Percentiles rank a stretch among this genome's conserved stretches.
These are phyloP conservation scores for Fomitopsis pulvina DNA, from an alignment of 768 basidiomycete genomes.

Conservation along the genomic window DNA sequence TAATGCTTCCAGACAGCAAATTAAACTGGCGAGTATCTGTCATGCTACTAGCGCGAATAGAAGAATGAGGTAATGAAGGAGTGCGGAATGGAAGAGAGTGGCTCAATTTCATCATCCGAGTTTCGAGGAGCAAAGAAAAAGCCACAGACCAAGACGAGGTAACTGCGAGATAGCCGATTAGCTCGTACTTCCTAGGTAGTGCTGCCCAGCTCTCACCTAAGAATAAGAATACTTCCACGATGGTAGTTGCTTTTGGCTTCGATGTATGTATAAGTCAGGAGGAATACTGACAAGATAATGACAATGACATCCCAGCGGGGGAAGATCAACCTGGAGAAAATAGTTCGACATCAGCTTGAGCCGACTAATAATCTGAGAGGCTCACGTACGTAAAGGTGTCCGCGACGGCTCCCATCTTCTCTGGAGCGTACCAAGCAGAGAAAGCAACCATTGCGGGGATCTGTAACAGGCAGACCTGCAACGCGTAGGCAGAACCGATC, in stretches of 20 bases:
- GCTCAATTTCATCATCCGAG: conserved; percentile 15
- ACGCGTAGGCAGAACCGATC: conserved; percentile 97
- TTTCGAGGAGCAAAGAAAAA: conserved; percentile 81
- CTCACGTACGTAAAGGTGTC: conserved; percentile 86
- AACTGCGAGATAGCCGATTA: conserved; percentile 41
- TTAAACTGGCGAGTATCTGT: too few relatives aligned
- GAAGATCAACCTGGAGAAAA: conserved; percentile 73
- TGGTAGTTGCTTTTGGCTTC: conserved; percentile 99
- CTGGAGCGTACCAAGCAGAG: conserved; percentile 89
- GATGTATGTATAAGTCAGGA: conserved; percentile 98
- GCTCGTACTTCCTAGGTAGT: conserved; percentile 3
- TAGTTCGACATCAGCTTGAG: too few relatives aligned
- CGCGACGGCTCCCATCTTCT: conserved; percentile 78
- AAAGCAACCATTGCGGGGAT: conserved; percentile 99
- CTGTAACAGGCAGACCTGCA: conserved; percentile 96
- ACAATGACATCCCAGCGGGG: conserved; percentile 97
- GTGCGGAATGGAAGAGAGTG: not conserved
- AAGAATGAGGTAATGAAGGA: conserved; percentile 1
- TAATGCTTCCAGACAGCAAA: conserved; percentile 1
- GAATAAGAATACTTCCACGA: conserved; percentile 89
- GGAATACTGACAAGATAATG: conserved; percentile 92
- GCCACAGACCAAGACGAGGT: conserved; percentile 84
- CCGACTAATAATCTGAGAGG: not conserved
- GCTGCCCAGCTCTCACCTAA: conserved; percentile 53
- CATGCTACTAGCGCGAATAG: not conserved